Conservation (phyloP, 2,329 filamentous ascomycete species). For the Calonectria pseudoreteaudii region DNA sequence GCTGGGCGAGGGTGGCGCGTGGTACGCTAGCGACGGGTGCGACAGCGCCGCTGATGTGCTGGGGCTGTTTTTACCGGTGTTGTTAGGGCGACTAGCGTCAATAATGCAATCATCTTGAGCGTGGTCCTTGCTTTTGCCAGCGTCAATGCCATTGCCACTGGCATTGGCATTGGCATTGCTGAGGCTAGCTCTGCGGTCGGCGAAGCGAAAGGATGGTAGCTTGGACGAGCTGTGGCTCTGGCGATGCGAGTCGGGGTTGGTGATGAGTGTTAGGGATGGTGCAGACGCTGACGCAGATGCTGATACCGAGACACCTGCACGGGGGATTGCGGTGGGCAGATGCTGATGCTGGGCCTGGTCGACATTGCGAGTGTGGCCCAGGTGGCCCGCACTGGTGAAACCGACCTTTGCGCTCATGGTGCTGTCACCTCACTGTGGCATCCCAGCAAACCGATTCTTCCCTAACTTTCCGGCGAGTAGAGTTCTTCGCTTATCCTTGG, state of each 20-base stretch:
- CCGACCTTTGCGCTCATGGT: conserved; percentile 45
- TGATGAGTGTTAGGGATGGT: conserved; percentile 28
- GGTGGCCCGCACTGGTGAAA: conserved; percentile 45
- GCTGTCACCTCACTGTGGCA: conserved; percentile 36
- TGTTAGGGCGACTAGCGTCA: conserved; percentile 30
- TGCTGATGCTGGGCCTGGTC: conserved; percentile 32
- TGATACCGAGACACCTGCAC: conserved; percentile 26
- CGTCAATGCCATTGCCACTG: conserved; percentile 36
- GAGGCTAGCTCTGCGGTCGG: conserved; percentile 54
- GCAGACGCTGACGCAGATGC: conserved; percentile 30
- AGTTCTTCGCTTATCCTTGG: conserved; percentile 15
- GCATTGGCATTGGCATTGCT: conserved; percentile 40
- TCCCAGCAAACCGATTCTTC: conserved; percentile 38
- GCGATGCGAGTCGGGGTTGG: conserved; percentile 58
- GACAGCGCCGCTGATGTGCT: conserved; percentile 37
- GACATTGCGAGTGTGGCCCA: conserved; percentile 30
- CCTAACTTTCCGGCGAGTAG: background rate
- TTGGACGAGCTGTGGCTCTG: conserved; percentile 67
- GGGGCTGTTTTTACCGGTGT: conserved; percentile 29
- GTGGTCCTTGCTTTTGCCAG: conserved; percentile 18
- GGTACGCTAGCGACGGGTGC: conserved; percentile 38
- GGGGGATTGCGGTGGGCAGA: conserved; percentile 22
- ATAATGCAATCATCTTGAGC: conserved; percentile 34
- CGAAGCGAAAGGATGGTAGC: conserved; percentile 66
- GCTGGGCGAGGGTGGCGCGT: conserved; percentile 36